These are phyloP conservation scores for Ramichloridium luteum DNA, from an alignment of 2,329 filamentous ascomycete genomes.

Conservation along the genomic window DNA sequence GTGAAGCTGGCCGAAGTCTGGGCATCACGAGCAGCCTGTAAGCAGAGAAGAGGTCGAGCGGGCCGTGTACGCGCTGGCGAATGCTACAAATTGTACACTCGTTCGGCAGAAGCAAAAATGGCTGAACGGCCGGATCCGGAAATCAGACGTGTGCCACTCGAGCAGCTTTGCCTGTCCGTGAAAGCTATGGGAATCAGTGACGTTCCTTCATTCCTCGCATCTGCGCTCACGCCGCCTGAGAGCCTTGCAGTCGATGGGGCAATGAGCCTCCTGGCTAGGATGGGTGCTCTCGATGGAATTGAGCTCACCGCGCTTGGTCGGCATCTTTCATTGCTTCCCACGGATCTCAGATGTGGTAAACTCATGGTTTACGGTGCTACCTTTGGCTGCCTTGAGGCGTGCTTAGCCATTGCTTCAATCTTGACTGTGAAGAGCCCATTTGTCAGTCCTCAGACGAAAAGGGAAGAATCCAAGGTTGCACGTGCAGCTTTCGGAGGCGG, in stretches of 20 bases:
- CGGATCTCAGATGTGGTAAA: constrained; percentile 85
- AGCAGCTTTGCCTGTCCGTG: constrained; percentile 88
- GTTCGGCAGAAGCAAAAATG: constrained; percentile 75
- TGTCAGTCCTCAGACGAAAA: constrained; percentile 66
- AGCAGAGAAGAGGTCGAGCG: constrained; percentile 84
- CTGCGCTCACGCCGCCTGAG: constrained; percentile 81
- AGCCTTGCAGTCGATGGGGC: constrained; percentile 77
- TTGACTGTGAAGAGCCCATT: constrained; percentile 86
- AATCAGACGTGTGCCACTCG: constrained; percentile 80
- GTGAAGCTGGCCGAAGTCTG: constrained; percentile 87
- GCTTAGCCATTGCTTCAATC: constrained; percentile 78
- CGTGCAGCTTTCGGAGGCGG: constrained; percentile 58
- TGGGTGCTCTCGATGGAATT: constrained; percentile 78
- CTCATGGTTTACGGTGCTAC: constrained; percentile 90
- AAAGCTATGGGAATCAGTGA: constrained; percentile 87
- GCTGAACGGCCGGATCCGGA: constrained; percentile 80
- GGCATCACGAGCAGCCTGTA: constrained; percentile 87
- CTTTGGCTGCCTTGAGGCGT: constrained; percentile 83
- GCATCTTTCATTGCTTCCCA: constrained; percentile 89
- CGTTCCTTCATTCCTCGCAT: constrained; percentile 66
- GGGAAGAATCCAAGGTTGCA: constrained; percentile 69
- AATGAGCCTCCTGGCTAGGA: constrained; percentile 62
- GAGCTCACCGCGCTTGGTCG: constrained; percentile 82
- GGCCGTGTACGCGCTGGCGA: constrained; percentile 82
- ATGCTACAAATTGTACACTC: constrained; percentile 92